Evolutionary conservation across 805 yeast species (phyloP), one percentile per base, ranked within the genome.

Genomic region (Priceomyces castillae): DNA sequence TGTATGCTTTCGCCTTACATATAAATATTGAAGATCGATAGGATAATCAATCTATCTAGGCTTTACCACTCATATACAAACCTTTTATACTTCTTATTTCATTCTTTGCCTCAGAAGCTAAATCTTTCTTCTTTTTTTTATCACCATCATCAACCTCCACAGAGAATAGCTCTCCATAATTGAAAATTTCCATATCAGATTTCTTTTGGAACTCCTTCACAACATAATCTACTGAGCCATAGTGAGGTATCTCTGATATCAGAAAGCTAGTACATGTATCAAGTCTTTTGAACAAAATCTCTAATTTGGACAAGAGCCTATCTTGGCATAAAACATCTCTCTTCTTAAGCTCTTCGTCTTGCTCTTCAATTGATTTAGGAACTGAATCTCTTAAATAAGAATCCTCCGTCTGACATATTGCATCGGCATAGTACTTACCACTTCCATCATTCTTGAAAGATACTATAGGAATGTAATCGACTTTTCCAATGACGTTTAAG

Each of bases 31-130:
- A n/a, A n/a, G n/a, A n/a, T n/a, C n/a, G n/a, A n/a, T n/a, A n/a
- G n/a, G n/a, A n/a, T n/a, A n/a, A n/a, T n/a, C n/a, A n/a, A n/a
- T n/a, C n/a, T n/a, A n/a, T 10, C 10, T 11, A 28, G 10, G 31
- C 65, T 41, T 65, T 63, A 0, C 76, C 76, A 50, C 73, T 69
- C 71, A 71, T 70, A 44, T 51, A 70, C 51, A 66, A 48, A n/a
- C 76, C 76, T 54, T 71, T 71, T 33, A 71, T 65, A 38, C 65
- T 55, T 41, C 76, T 54, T n/a, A 71, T 64, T 39, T 64, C 70
- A 41, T 59, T 64, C 47, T 59, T 65, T 20, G 62, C 60, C 28
- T 68, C 74, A 12, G 57, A 50, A 1, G 64, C 63, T 48, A 69
- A 48, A 43, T 65, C 65, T 41, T 50, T 57, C 33, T 16, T 40